These are phyloP conservation scores for Chrysochromulina parva DNA, from an alignment of 78 protist species.

Conservation along the genomic window DNA sequence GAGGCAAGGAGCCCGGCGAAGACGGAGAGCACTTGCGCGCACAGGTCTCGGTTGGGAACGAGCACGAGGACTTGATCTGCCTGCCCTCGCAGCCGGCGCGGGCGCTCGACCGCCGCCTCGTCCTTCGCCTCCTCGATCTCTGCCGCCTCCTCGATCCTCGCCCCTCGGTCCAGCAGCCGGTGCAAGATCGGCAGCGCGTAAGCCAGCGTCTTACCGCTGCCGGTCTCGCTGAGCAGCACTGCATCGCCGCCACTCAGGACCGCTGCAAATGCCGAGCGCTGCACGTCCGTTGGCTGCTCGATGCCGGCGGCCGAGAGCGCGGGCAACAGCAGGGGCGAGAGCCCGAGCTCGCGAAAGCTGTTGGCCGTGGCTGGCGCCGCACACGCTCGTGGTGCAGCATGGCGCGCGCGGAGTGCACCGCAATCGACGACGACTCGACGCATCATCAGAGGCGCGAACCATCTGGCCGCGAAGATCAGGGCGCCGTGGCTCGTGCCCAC, in stretches of 20 bases:
- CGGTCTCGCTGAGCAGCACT: neutral
- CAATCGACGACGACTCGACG: no score
- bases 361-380: no score
- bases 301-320: neutral
- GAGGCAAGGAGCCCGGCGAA: neutral
- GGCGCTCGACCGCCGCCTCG: neutral
- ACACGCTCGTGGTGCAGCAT: no score
- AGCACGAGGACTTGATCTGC: neutral
- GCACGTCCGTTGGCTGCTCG: neutral
- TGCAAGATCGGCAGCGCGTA: neutral
- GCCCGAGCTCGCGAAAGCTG: neutral
- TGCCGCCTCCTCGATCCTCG: neutral
- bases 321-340: neutral
- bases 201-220: conserved; percentile 16
- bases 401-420: no score
- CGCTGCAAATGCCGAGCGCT: neutral
- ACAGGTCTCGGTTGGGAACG: neutral
- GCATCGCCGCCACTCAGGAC: neutral
- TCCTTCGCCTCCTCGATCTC: no score
- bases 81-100: neutral
- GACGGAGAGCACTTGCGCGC: neutral
- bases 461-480: no score
- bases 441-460: no score
- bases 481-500: no score
- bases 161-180: neutral